Evolutionary conservation across 176 grass and related monocot genomes (phyloP).

Genomic region (Saccharum officinarum): DNA sequence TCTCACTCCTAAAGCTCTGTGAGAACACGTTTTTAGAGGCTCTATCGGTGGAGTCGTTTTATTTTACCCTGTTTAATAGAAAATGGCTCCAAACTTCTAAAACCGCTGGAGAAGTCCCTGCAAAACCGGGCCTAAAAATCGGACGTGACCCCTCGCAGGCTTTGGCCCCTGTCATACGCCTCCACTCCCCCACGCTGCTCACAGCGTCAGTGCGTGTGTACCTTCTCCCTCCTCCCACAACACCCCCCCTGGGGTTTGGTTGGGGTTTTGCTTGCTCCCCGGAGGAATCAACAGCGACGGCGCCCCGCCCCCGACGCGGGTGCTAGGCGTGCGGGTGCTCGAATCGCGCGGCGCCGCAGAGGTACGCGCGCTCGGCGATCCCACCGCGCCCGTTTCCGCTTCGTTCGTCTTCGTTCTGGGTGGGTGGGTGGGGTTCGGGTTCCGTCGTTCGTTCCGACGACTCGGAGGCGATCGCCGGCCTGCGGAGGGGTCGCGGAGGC

Average conservation of each 20-base stretch:
- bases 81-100: too few relatives aligned
- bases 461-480: too few relatives aligned
- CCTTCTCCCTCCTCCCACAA: too few relatives aligned
- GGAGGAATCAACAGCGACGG: slow-evolving; percentile 15
- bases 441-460: neutral
- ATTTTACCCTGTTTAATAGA: too few relatives aligned
- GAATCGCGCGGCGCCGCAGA: slow-evolving; percentile 1
- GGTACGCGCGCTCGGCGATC: slow-evolving; percentile 19
- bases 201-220: neutral
- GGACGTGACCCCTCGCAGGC: slow-evolving; percentile 28
- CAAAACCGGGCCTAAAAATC: too few relatives aligned
- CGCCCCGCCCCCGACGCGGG: neutral
- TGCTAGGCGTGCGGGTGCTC: neutral
- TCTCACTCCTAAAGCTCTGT: too few relatives aligned
- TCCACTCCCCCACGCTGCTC: neutral
- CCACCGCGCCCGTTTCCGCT: neutral
- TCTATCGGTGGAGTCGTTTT: too few relatives aligned
- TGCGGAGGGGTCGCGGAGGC: too few relatives aligned
- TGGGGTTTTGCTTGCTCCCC: neutral
- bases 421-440: too few relatives aligned
- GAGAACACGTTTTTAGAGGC: too few relatives aligned
- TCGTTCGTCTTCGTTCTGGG: neutral
- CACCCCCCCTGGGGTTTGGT: neutral
- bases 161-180: neutral
- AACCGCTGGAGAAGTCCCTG: too few relatives aligned